Evolutionary conservation across 495 filamentous ascomycete genomes (phyloP).

Genomic region (Trichoderma virens): DNA sequence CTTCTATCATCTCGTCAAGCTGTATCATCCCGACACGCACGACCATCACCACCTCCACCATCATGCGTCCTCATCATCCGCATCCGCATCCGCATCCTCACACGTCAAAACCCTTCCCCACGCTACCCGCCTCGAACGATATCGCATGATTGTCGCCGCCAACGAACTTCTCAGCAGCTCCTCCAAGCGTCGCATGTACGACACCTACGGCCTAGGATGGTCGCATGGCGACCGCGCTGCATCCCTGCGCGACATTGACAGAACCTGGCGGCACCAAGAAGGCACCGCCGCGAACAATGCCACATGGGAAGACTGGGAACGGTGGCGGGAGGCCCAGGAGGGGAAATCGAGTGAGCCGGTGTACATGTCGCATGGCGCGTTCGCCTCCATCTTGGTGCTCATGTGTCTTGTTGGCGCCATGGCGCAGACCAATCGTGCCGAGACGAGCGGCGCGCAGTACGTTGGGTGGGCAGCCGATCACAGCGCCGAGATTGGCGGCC

Average conservation of each 20-base stretch:
- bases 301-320: slow-evolving; percentile 99
- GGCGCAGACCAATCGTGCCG: slow-evolving; percentile 59
- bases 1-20: slow-evolving; percentile 86
- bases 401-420: slow-evolving; percentile 58
- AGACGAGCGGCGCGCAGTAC: slow-evolving; percentile 44
- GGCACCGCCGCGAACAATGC: slow-evolving; percentile 68
- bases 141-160: slow-evolving; percentile 76
- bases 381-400: slow-evolving; percentile 58
- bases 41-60: slow-evolving; percentile 23
- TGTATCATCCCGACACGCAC: slow-evolving; percentile 85
- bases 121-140: slow-evolving; percentile 67
- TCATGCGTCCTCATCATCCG: background rate
- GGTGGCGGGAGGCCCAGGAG: slow-evolving; percentile 56
- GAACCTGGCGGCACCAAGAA: slow-evolving; percentile 40
- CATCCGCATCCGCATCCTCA: background rate
- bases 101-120: slow-evolving; percentile 40
- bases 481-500: slow-evolving; percentile 54
- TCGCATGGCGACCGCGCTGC: slow-evolving; percentile 33
- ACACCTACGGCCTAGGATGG: slow-evolving; percentile 78
- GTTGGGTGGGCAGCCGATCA: slow-evolving; percentile 55
- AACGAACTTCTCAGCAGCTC: slow-evolving; percentile 88
- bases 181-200: slow-evolving; percentile 68
- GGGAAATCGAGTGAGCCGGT: slow-evolving; percentile 47
- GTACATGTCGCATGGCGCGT: slow-evolving; percentile 67
- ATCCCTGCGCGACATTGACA: slow-evolving; percentile 31